Base-by-base conservation (phyloP, 768 basidiomycete genomes). In the Suillus subaureus region DNA sequence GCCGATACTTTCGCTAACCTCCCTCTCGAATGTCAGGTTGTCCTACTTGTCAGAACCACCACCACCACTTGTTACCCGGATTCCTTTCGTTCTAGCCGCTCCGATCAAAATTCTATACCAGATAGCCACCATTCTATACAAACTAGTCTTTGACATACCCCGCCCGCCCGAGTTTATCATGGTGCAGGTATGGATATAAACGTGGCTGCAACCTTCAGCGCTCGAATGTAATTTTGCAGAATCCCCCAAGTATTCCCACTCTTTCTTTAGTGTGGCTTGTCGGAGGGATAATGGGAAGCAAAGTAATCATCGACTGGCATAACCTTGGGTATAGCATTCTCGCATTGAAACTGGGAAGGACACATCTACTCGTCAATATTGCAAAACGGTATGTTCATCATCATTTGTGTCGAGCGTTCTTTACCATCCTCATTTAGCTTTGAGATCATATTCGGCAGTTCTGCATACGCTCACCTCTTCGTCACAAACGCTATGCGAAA, bases 261-360 rank as follows among this genome's bases (percentile, higher is more conserved):
- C 85, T 99, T 21, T 89, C 90, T 3, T 80, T 99, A 23, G 94
- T 93, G 3, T 92, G 92, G 83, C 75, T 95, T 33, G 88, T 90
- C 1, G 85, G 85, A 26, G 73, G 80, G 23, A 71, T 94, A 18
- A 84, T 88, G 21, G 90, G 92, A 4, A 90, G 90, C 69, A 94
- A 92, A 71, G 81, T 99, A 69, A 92, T 99, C 66, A 96, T 99
- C 63, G 97, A 99, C 79, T 99, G 97, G 97, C 97, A 99, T 75
- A 99, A 99, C 76, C 85, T 97, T 31, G 97, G 97, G 21, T 96
- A 94, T 75, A 97, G 89, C 68, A 95, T 99, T 55, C 85, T 99
- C 57, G 91, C 91, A 1, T 77, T 99, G 68, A 90, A 88, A 70
- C 79, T 96, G n/a, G 92, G 94, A 0, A 65, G 80, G 1, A 74